Percentiles rank a stretch among this genome's conserved stretches.
These are phyloP conservation scores for Dothidotthia symphoricarpi DNA, from an alignment of 2,329 filamentous ascomycete species.

Conservation along the genomic window DNA sequence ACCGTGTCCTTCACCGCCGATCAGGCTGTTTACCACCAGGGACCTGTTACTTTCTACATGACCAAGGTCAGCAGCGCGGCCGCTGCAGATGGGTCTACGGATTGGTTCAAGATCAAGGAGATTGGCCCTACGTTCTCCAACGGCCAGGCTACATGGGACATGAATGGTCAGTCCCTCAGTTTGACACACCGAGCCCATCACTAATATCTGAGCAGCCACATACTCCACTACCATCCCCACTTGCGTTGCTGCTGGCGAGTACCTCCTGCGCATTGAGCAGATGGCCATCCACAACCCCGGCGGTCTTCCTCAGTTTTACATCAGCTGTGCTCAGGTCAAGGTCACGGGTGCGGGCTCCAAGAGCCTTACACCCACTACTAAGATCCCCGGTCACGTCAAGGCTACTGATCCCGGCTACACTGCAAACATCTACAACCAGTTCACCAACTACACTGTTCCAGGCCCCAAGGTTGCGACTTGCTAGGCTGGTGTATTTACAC, in stretches of 20 bases:
- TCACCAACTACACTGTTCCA: slow-evolving; percentile 38
- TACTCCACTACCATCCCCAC: slow-evolving; percentile 44
- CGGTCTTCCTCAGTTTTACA: slow-evolving; percentile 25
- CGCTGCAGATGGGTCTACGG: slow-evolving; percentile 37
- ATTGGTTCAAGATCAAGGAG: slow-evolving; percentile 44
- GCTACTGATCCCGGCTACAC: slow-evolving; percentile 38
- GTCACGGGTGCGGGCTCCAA: slow-evolving; percentile 42
- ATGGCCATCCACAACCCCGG: slow-evolving; percentile 49
- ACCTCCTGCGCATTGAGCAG: slow-evolving; percentile 51
- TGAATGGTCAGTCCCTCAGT: slow-evolving; percentile 25
- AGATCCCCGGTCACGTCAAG: slow-evolving; percentile 40
- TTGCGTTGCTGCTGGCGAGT: slow-evolving; percentile 46
- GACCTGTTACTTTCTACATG: slow-evolving; percentile 41
- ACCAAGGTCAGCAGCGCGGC: slow-evolving; percentile 37
- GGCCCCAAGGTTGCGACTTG: slow-evolving; percentile 40
- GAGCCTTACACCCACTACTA: slow-evolving; percentile 22
- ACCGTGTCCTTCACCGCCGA: slow-evolving; percentile 39
- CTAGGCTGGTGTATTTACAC: slow-evolving; percentile 22
- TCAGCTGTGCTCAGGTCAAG: slow-evolving; percentile 49
- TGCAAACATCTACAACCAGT: slow-evolving; percentile 42
- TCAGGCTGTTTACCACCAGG: slow-evolving; percentile 41
- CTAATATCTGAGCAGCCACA: slow-evolving; percentile 23
- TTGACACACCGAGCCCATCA: background rate
- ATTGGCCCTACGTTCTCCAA: slow-evolving; percentile 38
- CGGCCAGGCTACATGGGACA: slow-evolving; percentile 36